phyloP scores from a whole-genome alignment of 257 asterid genomes.

The Lantana camara region DNA sequence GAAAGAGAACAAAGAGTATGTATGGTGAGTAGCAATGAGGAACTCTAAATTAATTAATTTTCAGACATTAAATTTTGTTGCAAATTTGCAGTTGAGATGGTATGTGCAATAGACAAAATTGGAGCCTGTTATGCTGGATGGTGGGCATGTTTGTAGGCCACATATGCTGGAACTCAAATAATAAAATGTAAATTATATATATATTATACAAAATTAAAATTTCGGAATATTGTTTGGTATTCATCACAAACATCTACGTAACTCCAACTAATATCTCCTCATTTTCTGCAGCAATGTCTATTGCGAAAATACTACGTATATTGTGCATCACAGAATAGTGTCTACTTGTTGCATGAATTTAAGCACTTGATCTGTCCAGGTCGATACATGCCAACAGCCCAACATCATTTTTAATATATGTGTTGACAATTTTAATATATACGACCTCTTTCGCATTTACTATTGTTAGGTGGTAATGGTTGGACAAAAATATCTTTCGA shows the following conservation, averaged over 20 bases:
- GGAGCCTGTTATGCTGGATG: slow-evolving; percentile 28
- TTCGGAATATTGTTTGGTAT: background rate
- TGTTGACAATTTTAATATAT: background rate
- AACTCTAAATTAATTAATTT: background rate
- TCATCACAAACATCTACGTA: background rate
- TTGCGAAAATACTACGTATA: no score
- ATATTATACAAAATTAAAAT: no score
- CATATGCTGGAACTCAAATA: slow-evolving; percentile 21
- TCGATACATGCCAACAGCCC: background rate
- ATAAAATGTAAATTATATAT: no score
- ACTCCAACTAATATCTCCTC: slow-evolving; percentile 4
- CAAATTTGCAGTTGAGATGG: background rate
- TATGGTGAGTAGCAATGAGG: background rate
- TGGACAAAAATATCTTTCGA: no score
- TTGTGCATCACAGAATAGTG: slow-evolving; percentile 21
- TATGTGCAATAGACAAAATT: slow-evolving; percentile 2
- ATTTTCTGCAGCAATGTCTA: background rate
- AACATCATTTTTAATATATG: background rate
- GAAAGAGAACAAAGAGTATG: background rate
- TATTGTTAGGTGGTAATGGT: no score
- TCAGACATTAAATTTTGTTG: background rate
- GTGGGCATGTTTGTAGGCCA: slow-evolving; percentile 19
- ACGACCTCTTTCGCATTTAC: no score
- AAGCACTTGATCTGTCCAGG: slow-evolving; percentile 8
- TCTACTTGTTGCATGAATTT: background rate